phyloP scores from a whole-genome alignment of 257 asterid genomes.

The Nicotiana tomentosiformis region DNA sequence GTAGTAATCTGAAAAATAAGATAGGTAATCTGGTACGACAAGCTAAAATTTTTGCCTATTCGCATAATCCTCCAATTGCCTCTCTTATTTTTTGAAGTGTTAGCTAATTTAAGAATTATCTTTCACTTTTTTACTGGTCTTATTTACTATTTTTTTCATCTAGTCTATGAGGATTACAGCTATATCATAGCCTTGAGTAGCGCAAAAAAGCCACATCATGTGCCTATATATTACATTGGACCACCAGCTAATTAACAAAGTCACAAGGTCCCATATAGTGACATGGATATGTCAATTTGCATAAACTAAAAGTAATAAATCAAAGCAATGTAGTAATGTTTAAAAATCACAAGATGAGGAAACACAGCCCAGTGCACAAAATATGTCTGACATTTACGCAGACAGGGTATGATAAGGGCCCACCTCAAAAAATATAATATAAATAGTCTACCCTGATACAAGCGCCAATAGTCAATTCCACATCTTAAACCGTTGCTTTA shows the following conservation, averaged over 20 bases:
- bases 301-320: background rate
- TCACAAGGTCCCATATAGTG: background rate
- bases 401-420: too few relatives aligned
- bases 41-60: too few relatives aligned
- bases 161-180: background rate
- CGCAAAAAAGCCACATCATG: background rate
- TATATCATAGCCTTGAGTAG: background rate
- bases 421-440: too few relatives aligned
- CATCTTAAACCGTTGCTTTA: fast-evolving
- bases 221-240: background rate
- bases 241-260: background rate
- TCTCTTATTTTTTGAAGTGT: background rate
- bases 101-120: background rate
- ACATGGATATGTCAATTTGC: background rate
- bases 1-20: too few relatives aligned
- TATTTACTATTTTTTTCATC: background rate
- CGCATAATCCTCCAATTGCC: too few relatives aligned
- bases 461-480: fast-evolving
- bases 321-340: background rate
- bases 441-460: too few relatives aligned
- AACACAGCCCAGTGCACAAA: too few relatives aligned
- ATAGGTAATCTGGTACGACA: too few relatives aligned
- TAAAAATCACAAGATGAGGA: background rate
- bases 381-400: too few relatives aligned
- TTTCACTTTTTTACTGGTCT: too few relatives aligned